Percentiles rank a stretch among this genome's conserved stretches.
These are phyloP conservation scores for Yamadazyma kitorensis DNA, from an alignment of 805 yeast genomes.

Conservation along the genomic window DNA sequence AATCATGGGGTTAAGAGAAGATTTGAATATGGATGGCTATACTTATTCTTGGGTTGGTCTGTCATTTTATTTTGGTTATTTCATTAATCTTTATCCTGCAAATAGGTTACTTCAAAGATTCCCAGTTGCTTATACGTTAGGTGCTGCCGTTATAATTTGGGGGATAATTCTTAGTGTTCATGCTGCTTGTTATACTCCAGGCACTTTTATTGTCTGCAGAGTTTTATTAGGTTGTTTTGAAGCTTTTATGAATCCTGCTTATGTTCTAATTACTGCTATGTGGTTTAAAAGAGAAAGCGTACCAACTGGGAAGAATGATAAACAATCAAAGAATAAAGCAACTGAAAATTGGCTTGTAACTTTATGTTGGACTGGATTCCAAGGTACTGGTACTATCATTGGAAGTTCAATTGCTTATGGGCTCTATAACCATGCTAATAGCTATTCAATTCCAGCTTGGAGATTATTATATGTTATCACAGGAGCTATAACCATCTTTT, in stretches of 20 bases:
- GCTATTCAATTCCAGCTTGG: constrained; percentile 52
- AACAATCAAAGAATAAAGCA: constrained; percentile 12
- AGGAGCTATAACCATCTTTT: constrained; percentile 53
- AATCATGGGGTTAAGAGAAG: constrained; percentile 34
- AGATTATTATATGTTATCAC: constrained; percentile 53
- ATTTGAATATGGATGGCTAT: constrained; percentile 29
- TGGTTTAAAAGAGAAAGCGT: constrained; percentile 26
- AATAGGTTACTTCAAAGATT: constrained; percentile 29
- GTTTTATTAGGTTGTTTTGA: constrained; percentile 46
- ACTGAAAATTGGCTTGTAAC: constrained; percentile 1
- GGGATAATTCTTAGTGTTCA: constrained; percentile 45
- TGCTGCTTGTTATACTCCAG: constrained; percentile 24
- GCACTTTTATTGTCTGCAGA: constrained; percentile 28
- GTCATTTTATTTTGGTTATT: constrained; percentile 52
- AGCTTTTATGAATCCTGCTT: constrained; percentile 23
- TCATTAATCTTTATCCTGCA: constrained; percentile 52
- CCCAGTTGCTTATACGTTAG: constrained; percentile 41
- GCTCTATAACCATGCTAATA: constrained; percentile 31
- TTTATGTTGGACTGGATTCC: constrained; percentile 12
- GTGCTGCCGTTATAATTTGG: constrained; percentile 55
- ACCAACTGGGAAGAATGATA: no score
- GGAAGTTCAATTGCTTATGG: constrained; percentile 58
- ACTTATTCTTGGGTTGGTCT: constrained; percentile 37
- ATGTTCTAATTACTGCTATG: constrained; percentile 28
- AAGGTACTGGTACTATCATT: constrained; percentile 27